Conservation (phyloP, 2,329 filamentous ascomycete genomes). For the Pyricularia sp. region DNA sequence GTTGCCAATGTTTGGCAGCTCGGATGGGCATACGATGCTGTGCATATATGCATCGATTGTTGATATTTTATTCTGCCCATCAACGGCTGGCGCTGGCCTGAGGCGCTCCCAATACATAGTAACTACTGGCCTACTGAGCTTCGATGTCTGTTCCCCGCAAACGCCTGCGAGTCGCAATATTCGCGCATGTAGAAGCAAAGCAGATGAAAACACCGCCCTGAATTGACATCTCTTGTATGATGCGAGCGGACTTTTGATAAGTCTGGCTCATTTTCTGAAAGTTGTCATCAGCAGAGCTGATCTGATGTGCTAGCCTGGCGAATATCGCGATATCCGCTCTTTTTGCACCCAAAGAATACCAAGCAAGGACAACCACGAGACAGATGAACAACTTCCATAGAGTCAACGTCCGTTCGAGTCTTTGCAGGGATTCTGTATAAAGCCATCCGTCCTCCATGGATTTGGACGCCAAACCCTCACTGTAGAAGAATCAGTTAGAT, state of each 20-base stretch:
- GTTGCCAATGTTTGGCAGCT: background rate
- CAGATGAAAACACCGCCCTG: background rate
- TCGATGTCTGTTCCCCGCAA: background rate
- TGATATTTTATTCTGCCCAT: background rate
- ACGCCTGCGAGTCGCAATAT: background rate
- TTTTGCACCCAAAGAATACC: background rate
- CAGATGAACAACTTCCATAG: background rate
- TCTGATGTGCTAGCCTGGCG: background rate
- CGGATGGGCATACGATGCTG: background rate
- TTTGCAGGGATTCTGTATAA: background rate
- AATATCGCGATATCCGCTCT: background rate
- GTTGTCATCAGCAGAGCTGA: background rate
- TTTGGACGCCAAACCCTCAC: no score
- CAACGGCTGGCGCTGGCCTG: background rate
- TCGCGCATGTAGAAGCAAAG: background rate
- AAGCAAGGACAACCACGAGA: background rate
- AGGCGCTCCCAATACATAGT: background rate
- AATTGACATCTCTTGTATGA: background rate
- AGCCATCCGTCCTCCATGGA: no score
- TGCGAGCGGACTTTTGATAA: background rate
- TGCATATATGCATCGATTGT: background rate
- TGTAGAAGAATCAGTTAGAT: no score
- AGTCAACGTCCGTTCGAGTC: background rate
- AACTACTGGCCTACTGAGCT: background rate
- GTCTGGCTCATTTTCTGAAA: background rate